Evolutionary conservation across 371 early-diverging fungal species (phyloP), one percentile per base, ranked within the genome.

Genomic region (Circinella minor): DNA sequence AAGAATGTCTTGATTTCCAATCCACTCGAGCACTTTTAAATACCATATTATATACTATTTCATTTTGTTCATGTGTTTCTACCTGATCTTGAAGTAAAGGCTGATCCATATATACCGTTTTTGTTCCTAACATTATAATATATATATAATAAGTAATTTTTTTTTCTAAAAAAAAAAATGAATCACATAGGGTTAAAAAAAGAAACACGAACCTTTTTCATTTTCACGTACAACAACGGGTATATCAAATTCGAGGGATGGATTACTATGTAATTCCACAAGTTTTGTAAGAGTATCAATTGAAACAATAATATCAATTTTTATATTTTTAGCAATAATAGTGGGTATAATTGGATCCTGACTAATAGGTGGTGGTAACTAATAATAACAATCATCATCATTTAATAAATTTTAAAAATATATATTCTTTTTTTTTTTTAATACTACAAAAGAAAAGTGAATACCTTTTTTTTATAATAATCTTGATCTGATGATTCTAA

Each of bases 391-490:
- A 27, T 27, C 0, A 27, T 27, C 27, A 27, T 27, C 27, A 27
- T 27, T 2, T 2, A 27, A n/a, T n/a, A n/a, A n/a, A n/a, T n/a
- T 27, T 27, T 27, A 27, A 27, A 27, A n/a, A n/a, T n/a, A 27
- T 27, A 27, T 27, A 27, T 27, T 27, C 27, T 27, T 27, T 27
- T 27, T 27, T 27, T 27, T 27, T 27, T 27, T 27, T 27, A 27
- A 27, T 27, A 27, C 27, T 27, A 27, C 27, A 27, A 27, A 2
- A 27, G 14, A 51, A 0, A 51, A 54, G 8, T 54, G 14, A 8
- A 34, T 57, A 57, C 57, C 57, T 57, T 57, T 57, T 27, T 18
- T 5, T 27, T 20, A 57, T 57, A 57, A n/a, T 57, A 14, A 27
- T 57, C 57, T 18, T 57, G 34, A 4, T 5, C 14, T 43, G 43